Evolutionary conservation across 805 yeast genomes (phyloP).

Genomic region (Yamadazyma paraphyllophila): DNA sequence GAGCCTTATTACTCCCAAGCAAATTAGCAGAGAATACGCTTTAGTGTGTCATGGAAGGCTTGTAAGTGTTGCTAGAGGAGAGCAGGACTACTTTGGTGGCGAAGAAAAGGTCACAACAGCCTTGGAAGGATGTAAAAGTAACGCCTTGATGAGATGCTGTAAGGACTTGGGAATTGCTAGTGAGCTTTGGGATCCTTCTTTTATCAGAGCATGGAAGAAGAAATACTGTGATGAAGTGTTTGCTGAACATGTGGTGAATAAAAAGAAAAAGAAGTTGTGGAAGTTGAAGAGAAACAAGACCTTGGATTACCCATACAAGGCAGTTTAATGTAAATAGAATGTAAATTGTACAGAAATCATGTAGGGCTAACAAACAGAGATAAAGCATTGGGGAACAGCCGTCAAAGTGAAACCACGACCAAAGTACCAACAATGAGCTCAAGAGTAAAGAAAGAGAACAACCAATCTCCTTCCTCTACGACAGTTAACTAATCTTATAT

Average conservation of each 20-base stretch:
- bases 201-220: slow-evolving; percentile 57
- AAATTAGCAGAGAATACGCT: slow-evolving; percentile 88
- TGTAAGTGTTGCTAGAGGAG: slow-evolving; percentile 92
- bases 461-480: neutral
- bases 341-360: too few relatives aligned
- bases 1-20: slow-evolving; percentile 68
- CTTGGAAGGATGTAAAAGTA: slow-evolving; percentile 94
- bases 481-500: neutral
- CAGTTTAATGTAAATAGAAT: too few relatives aligned
- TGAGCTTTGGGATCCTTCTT: slow-evolving; percentile 95
- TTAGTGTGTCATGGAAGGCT: slow-evolving; percentile 82
- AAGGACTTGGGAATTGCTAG: slow-evolving; percentile 96
- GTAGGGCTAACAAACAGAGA: too few relatives aligned
- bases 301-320: slow-evolving; percentile 82
- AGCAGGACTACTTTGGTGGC: slow-evolving; percentile 82
- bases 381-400: too few relatives aligned
- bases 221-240: slow-evolving; percentile 72
- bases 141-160: slow-evolving; percentile 96
- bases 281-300: slow-evolving; percentile 72
- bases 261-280: slow-evolving; percentile 90
- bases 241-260: slow-evolving; percentile 79
- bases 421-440: too few relatives aligned
- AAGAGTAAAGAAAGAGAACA: too few relatives aligned
- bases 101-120: slow-evolving; percentile 91
- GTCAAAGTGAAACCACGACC: too few relatives aligned